Conservation (phyloP, 1,139 yeast genomes). For the Hyphopichia fennica region DNA sequence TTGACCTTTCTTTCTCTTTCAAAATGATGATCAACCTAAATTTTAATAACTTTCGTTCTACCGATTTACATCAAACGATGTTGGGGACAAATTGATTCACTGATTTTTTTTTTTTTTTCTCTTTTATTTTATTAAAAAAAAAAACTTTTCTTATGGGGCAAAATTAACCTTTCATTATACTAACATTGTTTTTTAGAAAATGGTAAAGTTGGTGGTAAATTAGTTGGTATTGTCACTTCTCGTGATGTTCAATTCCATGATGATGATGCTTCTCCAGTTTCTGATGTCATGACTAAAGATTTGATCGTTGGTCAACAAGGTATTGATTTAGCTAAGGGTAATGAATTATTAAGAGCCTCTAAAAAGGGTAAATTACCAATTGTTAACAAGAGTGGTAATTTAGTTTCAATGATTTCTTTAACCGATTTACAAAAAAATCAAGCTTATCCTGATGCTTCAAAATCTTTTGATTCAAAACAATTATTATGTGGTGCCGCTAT, state of each 20-base stretch:
- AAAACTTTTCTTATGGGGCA: background rate
- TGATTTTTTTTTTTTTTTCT: slow-evolving; percentile 21
- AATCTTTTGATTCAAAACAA: slow-evolving; percentile 90
- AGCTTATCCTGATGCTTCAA: slow-evolving; percentile 91
- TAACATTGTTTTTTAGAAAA: slow-evolving; percentile 50
- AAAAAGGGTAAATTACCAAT: slow-evolving; percentile 98
- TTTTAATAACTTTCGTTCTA: slow-evolving; percentile 98
- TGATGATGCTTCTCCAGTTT: slow-evolving; percentile 57
- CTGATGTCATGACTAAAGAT: slow-evolving; percentile 88
- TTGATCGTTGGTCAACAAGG: slow-evolving; percentile 83
- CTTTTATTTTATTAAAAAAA: background rate
- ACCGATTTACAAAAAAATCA: slow-evolving; percentile 97
- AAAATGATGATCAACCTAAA: slow-evolving; percentile 66
- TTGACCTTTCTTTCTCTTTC: slow-evolving; percentile 9
- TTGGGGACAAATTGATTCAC: slow-evolving; percentile 71
- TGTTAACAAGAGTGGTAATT: slow-evolving; percentile 71
- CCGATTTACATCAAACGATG: slow-evolving; percentile 98
- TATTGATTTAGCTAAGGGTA: slow-evolving; percentile 80
- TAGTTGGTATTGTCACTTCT: slow-evolving; percentile 92
- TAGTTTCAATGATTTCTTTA: slow-evolving; percentile 87
- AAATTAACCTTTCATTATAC: slow-evolving; percentile 8
- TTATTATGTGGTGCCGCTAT: slow-evolving; percentile 98
- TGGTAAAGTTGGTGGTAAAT: slow-evolving; percentile 86
- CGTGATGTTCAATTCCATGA: slow-evolving; percentile 97
- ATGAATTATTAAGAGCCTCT: slow-evolving; percentile 83